Evolutionary conservation across 2,329 filamentous ascomycete species (phyloP).

Genomic region (Phyllachora maydis): DNA sequence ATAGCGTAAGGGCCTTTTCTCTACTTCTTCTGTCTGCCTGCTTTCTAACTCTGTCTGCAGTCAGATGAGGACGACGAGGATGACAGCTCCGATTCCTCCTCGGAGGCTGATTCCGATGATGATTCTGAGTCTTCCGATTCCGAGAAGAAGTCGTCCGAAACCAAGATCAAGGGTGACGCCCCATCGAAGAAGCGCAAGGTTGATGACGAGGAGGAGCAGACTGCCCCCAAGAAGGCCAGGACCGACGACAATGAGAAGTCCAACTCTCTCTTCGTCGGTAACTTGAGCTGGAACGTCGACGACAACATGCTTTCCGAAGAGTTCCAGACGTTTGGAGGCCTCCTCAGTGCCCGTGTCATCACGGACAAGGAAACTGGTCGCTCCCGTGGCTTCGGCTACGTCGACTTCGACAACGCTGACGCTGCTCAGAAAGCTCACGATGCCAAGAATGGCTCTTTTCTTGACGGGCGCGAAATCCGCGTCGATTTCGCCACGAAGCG

Average conservation of each 20-base stretch:
- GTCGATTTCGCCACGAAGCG: conserved; percentile 16
- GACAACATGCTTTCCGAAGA: conserved; percentile 64
- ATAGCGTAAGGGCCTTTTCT: conserved; percentile 9
- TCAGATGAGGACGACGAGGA: conserved; percentile 12
- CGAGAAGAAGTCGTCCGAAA: conserved; percentile 13
- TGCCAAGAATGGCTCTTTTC: conserved; percentile 13
- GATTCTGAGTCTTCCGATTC: conserved; percentile 11
- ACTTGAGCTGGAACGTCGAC: conserved; percentile 78
- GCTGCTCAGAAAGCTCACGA: conserved; percentile 16
- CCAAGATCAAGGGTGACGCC: conserved; percentile 22
- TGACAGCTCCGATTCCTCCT: conserved; percentile 10
- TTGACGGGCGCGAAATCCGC: conserved; percentile 15
- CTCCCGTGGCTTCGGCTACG: conserved; percentile 85
- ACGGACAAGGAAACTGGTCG: conserved; percentile 63
- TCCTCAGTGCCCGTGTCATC: conserved; percentile 58
- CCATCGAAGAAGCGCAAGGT: conserved; percentile 47
- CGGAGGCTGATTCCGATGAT: conserved; percentile 11
- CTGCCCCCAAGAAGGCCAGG: conserved; percentile 41
- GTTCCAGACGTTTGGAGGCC: conserved; percentile 60
- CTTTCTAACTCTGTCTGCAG: conserved; percentile 3
- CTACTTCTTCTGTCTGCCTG: background rate
- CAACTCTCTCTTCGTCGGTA: conserved; percentile 71
- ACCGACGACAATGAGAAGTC: conserved; percentile 36
- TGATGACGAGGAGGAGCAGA: conserved; percentile 26
- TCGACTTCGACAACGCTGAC: conserved; percentile 56